Percentiles rank a stretch among this genome's conserved stretches.
Evolutionary conservation across 768 basidiomycete species (phyloP).

Genomic region (Termitomyces sp.): DNA sequence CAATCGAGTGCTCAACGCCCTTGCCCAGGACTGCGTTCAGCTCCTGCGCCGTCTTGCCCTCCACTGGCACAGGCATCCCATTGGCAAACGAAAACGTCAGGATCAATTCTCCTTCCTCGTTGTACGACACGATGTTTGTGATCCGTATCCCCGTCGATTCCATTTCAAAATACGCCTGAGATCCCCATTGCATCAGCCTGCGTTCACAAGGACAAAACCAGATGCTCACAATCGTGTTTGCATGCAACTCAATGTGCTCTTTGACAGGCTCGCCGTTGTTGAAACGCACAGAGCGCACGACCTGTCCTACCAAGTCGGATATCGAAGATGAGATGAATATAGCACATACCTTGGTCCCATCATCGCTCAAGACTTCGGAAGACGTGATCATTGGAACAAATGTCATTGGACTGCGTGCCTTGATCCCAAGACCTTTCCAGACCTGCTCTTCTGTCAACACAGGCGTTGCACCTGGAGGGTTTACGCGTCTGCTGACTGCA

Average conservation of each 20-base stretch:
- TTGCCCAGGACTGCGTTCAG: constrained; percentile 16
- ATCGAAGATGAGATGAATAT: not conserved
- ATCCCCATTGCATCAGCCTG: not conserved
- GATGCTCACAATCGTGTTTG: constrained; percentile 18
- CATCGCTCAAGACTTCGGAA: constrained; percentile 16
- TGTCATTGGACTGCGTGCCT: constrained; percentile 18
- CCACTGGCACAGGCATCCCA: constrained; percentile 15
- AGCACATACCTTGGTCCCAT: constrained; percentile 13
- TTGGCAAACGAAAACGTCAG: constrained; percentile 23
- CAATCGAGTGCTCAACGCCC: constrained; percentile 20
- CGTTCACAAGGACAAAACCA: too few relatives aligned
- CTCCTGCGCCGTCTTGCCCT: constrained; percentile 6
- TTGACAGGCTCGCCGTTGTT: constrained; percentile 8
- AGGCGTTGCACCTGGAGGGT: constrained; percentile 17
- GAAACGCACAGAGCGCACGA: constrained; percentile 14
- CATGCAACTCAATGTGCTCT: constrained; percentile 18
- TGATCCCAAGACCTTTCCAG: constrained; percentile 22
- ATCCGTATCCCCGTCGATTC: constrained; percentile 11
- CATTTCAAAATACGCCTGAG: constrained; percentile 21
- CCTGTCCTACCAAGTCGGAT: constrained; percentile 1
- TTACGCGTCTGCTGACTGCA: constrained; percentile 20
- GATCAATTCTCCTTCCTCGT: constrained; percentile 16
- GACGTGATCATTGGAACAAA: constrained; percentile 19
- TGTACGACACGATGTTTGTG: constrained; percentile 21
- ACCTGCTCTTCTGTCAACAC: constrained; percentile 21